These are phyloP conservation scores for Eucalyptus curtisii DNA, from an alignment of 345 rosid species.

Conservation along the genomic window DNA sequence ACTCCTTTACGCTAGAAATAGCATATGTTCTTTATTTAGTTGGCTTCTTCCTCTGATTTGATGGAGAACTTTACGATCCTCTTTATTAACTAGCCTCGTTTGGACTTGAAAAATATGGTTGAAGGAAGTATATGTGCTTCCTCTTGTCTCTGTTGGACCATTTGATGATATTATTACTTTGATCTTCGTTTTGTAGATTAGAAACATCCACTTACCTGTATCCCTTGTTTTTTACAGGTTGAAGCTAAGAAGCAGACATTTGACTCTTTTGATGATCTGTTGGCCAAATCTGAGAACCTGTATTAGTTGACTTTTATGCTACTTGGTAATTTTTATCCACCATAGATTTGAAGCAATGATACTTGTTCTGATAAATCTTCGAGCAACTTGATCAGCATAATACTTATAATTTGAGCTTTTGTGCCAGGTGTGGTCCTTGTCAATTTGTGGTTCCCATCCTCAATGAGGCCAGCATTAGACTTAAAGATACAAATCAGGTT, in stretches of 20 bases:
- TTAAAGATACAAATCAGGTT: slow-evolving; percentile 53
- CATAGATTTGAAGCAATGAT: neutral
- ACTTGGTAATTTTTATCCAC: slow-evolving; percentile 38
- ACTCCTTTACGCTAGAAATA: neutral
- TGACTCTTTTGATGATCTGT: slow-evolving; percentile 57
- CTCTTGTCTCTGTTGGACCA: neutral
- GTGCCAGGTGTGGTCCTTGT: slow-evolving; percentile 89
- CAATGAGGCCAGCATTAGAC: slow-evolving; percentile 42
- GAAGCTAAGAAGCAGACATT: slow-evolving; percentile 69
- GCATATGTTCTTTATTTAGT: neutral
- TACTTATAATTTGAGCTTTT: neutral
- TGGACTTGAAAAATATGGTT: neutral
- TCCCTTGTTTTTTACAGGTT: neutral
- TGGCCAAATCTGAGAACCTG: slow-evolving; percentile 54
- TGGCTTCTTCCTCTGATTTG: neutral
- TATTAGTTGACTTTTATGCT: slow-evolving; percentile 68
- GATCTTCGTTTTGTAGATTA: neutral
- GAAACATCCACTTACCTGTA: neutral
- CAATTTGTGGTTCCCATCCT: slow-evolving; percentile 81
- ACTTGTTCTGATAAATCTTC: neutral
- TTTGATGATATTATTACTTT: neutral
- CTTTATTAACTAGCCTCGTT: neutral
- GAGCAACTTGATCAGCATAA: neutral
- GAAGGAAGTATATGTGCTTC: neutral
- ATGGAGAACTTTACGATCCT: neutral